A percentile compares a stretch with the other conserved stretches of the same genome.
phyloP scores from a whole-genome alignment of 1,284 basidiomycete genomes.

The Boletus hoseneyae region DNA sequence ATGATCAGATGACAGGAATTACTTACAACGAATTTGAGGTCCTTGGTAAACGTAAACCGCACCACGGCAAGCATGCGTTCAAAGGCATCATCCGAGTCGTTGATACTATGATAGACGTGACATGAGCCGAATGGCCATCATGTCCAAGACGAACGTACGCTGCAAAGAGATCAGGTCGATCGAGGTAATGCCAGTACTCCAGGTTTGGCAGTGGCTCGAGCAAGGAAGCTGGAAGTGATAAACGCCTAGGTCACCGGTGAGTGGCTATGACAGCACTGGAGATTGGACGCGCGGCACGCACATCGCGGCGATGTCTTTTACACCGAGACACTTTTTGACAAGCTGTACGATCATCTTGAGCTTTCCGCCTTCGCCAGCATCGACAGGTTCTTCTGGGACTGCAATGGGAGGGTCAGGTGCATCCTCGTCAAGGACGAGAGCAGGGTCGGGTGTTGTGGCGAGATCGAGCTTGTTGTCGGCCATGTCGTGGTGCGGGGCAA shows the following conservation, averaged over 20 bases:
- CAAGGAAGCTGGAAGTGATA: conserved; percentile 86
- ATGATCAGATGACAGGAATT: not conserved
- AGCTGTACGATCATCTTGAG: conserved; percentile 87
- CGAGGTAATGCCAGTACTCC: conserved; percentile 94
- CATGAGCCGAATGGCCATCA: conserved; percentile 5
- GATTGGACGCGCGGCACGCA: conserved; percentile 39
- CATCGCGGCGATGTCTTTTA: conserved; percentile 91
- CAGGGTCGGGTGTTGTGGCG: conserved; percentile 1
- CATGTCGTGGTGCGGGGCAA: conserved; percentile 13
- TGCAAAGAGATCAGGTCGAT: conserved; percentile 90
- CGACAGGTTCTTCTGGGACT: conserved; percentile 65
- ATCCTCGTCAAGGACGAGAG: conserved; percentile 44
- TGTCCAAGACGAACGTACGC: conserved; percentile 52
- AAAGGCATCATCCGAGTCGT: conserved; percentile 86
- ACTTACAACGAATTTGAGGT: conserved; percentile 89
- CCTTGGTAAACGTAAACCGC: conserved; percentile 90
- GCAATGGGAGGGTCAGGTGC: conserved; percentile 59
- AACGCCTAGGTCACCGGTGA: conserved; percentile 51
- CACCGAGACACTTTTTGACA: conserved; percentile 82
- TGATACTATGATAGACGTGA: conserved; percentile 54
- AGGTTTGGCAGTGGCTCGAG: conserved; percentile 92
- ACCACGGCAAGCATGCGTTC: conserved; percentile 91
- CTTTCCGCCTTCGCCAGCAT: conserved; percentile 82
- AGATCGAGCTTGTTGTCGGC: conserved; percentile 14
- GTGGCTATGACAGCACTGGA: conserved; percentile 4